Percentiles rank a stretch among this genome's conserved stretches.
Evolutionary conservation across 2,329 filamentous ascomycete genomes (phyloP).

Genomic region (Fusarium zealandicum): DNA sequence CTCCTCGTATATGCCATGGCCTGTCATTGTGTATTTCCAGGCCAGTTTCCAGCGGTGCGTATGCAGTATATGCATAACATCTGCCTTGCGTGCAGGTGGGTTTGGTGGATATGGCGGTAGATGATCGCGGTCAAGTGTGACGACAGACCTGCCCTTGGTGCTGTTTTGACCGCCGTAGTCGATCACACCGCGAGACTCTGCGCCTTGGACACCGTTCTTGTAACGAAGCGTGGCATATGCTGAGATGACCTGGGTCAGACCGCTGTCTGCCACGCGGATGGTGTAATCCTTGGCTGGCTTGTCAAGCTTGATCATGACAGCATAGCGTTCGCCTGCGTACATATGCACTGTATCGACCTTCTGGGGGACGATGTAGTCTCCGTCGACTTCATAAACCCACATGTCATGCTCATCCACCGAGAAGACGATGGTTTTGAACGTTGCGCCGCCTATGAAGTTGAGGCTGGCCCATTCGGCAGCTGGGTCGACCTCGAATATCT

Average conservation of each 20-base stretch:
- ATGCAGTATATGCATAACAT: slow-evolving; percentile 5
- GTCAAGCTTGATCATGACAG: slow-evolving; percentile 3
- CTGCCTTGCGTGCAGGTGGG: slow-evolving; percentile 2
- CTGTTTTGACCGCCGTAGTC: slow-evolving; percentile 7
- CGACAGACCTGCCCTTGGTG: background rate
- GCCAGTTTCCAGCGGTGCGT: slow-evolving; percentile 3
- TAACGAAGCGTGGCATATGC: slow-evolving; percentile 6
- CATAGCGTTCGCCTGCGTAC: slow-evolving; percentile 6
- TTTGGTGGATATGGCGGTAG: slow-evolving; percentile 7
- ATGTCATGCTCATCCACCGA: slow-evolving; percentile 9
- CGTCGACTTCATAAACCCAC: slow-evolving; percentile 10
- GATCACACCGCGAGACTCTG: background rate
- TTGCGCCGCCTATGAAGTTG: slow-evolving; percentile 5
- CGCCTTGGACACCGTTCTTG: background rate
- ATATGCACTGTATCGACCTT: slow-evolving; percentile 5
- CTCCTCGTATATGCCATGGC: slow-evolving; percentile 1
- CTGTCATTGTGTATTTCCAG: slow-evolving; percentile 8
- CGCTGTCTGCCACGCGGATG: slow-evolving; percentile 1
- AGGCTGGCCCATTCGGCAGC: background rate
- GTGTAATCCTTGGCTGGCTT: slow-evolving; percentile 4
- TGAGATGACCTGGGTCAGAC: slow-evolving; percentile 8
- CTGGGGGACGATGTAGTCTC: slow-evolving; percentile 6
- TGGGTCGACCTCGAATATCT: slow-evolving; percentile 1
- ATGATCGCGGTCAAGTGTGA: slow-evolving; percentile 2
- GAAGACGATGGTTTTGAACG: slow-evolving; percentile 9